Conservation (phyloP, 495 filamentous ascomycete species). For the Aspergillus egyptiacus region DNA sequence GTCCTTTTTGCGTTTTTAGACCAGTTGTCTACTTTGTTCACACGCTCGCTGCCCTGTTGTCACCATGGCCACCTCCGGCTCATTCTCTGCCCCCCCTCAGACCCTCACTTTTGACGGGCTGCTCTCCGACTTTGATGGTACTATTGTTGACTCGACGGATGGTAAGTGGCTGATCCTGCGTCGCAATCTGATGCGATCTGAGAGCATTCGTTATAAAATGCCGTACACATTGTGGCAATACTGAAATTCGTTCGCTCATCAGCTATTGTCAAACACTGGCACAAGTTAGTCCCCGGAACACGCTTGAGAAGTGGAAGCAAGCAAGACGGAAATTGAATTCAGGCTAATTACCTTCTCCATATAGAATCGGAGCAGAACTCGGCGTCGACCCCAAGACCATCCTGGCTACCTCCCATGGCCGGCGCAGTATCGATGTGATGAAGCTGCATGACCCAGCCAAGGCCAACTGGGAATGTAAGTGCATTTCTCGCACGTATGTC, state of each 20-base stretch:
- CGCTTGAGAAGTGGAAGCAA: not conserved
- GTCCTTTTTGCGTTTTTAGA: conserved; percentile 1
- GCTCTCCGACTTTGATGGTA: conserved; percentile 88
- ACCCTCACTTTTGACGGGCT: conserved; percentile 64
- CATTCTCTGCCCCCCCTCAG: conserved; percentile 56
- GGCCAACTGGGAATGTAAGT: conserved; percentile 88
- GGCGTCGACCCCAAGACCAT: conserved; percentile 77
- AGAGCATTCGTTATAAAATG: no score
- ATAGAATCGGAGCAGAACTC: conserved; percentile 73
- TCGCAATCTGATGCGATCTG: not conserved
- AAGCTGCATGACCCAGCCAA: conserved; percentile 66
- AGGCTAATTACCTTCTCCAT: not conserved
- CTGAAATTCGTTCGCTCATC: not conserved
- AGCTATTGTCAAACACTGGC: conserved; percentile 94
- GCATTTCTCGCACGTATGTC: not conserved
- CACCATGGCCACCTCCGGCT: conserved; percentile 32
- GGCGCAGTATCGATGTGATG: conserved; percentile 76
- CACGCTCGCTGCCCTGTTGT: not conserved
- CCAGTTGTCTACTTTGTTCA: not conserved
- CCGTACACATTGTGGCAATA: not conserved
- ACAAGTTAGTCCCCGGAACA: conserved; percentile 49
- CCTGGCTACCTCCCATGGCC: conserved; percentile 81
- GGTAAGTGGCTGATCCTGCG: conserved; percentile 20
- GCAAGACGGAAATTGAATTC: not conserved
- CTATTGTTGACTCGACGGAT: conserved; percentile 43